Evolutionary conservation across 306 rosid genomes (phyloP).

Genomic region (Leucaena leucocephala): DNA sequence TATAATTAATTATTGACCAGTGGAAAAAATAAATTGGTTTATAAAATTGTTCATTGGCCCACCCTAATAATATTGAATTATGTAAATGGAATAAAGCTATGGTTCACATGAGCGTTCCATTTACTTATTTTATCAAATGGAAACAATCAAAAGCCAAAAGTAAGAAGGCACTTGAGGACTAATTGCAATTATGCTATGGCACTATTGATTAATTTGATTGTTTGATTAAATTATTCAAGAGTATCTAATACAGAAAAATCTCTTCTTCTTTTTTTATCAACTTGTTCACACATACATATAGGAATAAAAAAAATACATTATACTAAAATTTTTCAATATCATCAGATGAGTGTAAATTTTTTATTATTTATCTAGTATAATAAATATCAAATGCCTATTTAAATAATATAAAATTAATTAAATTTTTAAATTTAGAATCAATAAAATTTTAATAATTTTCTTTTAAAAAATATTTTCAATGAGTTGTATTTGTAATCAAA

Average conservation of each 20-base stretch:
- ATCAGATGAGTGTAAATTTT: neutral
- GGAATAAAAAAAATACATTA: neutral
- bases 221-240: conserved; percentile 28
- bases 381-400: neutral
- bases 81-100: conserved; percentile 2
- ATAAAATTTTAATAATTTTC: neutral
- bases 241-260: conserved; percentile 26
- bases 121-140: conserved; percentile 19
- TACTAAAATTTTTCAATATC: neutral
- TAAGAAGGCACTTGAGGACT: conserved; percentile 11
- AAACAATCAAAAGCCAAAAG: neutral
- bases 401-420: neutral
- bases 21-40: neutral
- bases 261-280: conserved; percentile 5
- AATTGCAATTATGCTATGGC: conserved; percentile 18
- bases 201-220: conserved; percentile 1
- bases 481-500: too few relatives aligned
- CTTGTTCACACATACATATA: neutral
- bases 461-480: too few relatives aligned
- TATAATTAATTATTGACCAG: neutral
- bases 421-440: neutral
- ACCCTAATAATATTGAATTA: neutral
- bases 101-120: neutral
- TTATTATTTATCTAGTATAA: neutral
- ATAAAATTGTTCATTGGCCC: neutral